These are phyloP conservation scores for Lactarius hatsudake DNA, from an alignment of 768 basidiomycete species.

Conservation along the genomic window DNA sequence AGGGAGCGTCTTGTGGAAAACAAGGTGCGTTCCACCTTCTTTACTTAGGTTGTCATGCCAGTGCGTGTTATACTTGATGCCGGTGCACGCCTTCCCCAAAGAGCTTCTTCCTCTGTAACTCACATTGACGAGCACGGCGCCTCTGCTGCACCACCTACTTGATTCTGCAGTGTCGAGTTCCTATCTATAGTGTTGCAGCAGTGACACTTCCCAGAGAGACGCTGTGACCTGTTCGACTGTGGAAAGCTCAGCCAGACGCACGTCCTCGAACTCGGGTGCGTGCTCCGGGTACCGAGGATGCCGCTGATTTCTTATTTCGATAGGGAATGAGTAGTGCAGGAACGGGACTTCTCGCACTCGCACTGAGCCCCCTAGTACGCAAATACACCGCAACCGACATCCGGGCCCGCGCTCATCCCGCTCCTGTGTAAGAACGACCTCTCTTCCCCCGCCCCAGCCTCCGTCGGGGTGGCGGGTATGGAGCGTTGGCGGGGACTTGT, in stretches of 20 bases:
- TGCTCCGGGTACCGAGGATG: constrained; percentile 9
- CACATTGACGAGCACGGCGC: too few relatives aligned
- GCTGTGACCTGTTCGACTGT: constrained; percentile 34
- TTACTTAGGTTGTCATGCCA: not conserved
- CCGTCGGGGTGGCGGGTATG: constrained; percentile 21
- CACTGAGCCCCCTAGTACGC: constrained; percentile 21
- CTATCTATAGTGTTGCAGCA: constrained; percentile 60
- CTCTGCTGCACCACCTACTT: not conserved
- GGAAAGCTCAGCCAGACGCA: constrained; percentile 43
- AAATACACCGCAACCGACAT: constrained; percentile 27
- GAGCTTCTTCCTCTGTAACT: too few relatives aligned
- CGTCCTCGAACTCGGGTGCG: constrained; percentile 74
- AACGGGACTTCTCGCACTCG: constrained; percentile 28
- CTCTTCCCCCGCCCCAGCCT: constrained; percentile 22
- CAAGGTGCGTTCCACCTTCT: constrained; percentile 50
- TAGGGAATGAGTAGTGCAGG: constrained; percentile 20
- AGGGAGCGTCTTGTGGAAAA: constrained; percentile 80
- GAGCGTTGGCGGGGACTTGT: constrained; percentile 17
- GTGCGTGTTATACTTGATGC: not conserved
- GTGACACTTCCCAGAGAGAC: constrained; percentile 39
- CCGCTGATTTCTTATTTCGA: not conserved
- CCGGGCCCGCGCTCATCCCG: constrained; percentile 25
- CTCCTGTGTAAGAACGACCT: constrained; percentile 25
- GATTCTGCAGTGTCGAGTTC: constrained; percentile 58
- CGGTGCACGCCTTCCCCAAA: too few relatives aligned